Evolutionary conservation across 257 asterid species (phyloP).

Genomic region (Phtheirospermum japonicum): DNA sequence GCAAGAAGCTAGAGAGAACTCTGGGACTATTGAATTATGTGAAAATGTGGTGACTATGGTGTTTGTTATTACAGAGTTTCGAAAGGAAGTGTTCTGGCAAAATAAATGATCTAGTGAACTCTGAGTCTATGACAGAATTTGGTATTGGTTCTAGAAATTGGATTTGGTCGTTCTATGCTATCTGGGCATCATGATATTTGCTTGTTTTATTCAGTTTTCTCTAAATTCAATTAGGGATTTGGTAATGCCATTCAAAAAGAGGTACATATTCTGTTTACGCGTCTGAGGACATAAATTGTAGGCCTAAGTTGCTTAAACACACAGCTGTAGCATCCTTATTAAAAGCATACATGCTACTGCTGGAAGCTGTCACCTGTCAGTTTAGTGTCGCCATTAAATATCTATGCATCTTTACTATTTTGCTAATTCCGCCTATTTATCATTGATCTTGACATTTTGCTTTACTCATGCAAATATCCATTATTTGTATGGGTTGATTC

Average conservation of each 20-base stretch:
- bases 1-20: neutral
- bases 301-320: slow-evolving; percentile 1
- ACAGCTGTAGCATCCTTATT: neutral
- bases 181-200: neutral
- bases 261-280: neutral
- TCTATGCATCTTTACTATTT: neutral
- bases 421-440: slow-evolving; percentile 5
- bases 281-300: neutral
- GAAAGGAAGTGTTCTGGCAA: neutral
- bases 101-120: neutral
- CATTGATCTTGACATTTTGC: slow-evolving; percentile 11
- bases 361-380: too few species aligned
- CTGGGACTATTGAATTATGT: slow-evolving; percentile 3
- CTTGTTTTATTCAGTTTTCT: slow-evolving; percentile 6
- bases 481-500: neutral
- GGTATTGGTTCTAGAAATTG: neutral
- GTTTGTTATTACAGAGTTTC: slow-evolving; percentile 1
- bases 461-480: neutral
- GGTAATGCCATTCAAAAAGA: neutral
- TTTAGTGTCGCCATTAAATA: too few species aligned
- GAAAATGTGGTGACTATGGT: slow-evolving; percentile 17
- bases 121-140: slow-evolving; percentile 1
- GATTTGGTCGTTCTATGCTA: neutral
- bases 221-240: neutral
- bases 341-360: too few species aligned